phyloP scores from a whole-genome alignment of 2,329 filamentous ascomycete genomes.

The Aspergillus phoenicis region DNA sequence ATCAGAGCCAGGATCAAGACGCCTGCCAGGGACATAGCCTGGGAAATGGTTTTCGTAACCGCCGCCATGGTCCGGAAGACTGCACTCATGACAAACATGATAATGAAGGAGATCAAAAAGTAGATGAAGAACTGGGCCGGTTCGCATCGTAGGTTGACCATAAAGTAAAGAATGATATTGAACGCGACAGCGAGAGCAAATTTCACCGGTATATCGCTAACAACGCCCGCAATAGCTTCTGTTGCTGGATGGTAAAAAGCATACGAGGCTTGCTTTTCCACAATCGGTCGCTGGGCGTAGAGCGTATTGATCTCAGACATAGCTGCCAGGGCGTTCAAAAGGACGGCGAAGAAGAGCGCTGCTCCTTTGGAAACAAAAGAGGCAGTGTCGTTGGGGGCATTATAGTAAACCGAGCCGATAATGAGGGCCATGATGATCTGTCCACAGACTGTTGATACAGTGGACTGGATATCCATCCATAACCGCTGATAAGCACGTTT shows the following conservation, averaged over 20 bases:
- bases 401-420: slow-evolving; percentile 76
- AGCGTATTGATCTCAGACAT: slow-evolving; percentile 59
- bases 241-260: slow-evolving; percentile 26
- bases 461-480: slow-evolving; percentile 70
- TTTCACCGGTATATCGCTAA: slow-evolving; percentile 67
- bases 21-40: slow-evolving; percentile 56
- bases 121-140: slow-evolving; percentile 82
- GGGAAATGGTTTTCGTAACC: slow-evolving; percentile 64
- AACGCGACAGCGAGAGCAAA: slow-evolving; percentile 69
- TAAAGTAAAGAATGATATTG: slow-evolving; percentile 79
- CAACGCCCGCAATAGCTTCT: slow-evolving; percentile 9
- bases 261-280: slow-evolving; percentile 25
- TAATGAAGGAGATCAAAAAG: slow-evolving; percentile 71
- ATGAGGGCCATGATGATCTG: slow-evolving; percentile 75
- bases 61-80: slow-evolving; percentile 77
- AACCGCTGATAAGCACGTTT: slow-evolving; percentile 62
- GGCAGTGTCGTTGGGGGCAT: slow-evolving; percentile 63
- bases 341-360: slow-evolving; percentile 78
- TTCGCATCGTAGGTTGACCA: slow-evolving; percentile 75
- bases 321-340: slow-evolving; percentile 78
- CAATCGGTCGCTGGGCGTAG: slow-evolving; percentile 20
- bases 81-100: slow-evolving; percentile 76
- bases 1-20: slow-evolving; percentile 42
- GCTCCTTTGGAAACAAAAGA: slow-evolving; percentile 77
- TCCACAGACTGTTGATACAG: slow-evolving; percentile 62